Evolutionary conservation across 805 yeast genomes (phyloP), one percentile per base, ranked within the genome.

Genomic region (Candida qinlingensis): DNA sequence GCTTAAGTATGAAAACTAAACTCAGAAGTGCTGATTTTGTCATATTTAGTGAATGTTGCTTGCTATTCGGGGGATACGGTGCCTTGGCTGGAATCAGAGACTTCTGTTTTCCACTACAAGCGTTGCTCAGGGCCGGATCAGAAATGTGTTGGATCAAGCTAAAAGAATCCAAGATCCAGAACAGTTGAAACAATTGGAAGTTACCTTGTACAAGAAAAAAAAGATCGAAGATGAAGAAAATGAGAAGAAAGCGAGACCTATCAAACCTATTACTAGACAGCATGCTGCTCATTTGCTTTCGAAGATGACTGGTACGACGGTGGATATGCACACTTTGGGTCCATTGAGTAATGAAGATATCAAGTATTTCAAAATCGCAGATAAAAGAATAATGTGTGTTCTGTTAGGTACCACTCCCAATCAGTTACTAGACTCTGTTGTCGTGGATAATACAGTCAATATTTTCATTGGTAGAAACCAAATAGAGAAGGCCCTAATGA

Each of bases 381-480:
- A 81, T 54, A 66, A 68, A 45, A 63, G 79, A 44, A 62, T 85
- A 48, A 54, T 79, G 38, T 76, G 76, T 58, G 70, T 75, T 3
- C 66, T 84, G 6, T 59, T 85, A 28, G 92, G 91, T 2, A 74
- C 80, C 0, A 76, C 77, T 31, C 80, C 76, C 5, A 70, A 70
- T 30, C 85, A 80, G 58, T 52, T 86, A 34, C 64, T 73, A 44
- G 88, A 86, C 60, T 77, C 89, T 0, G 68, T 69, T 44, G 56
- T 76, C 29, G 80, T 85, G 11, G 77, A 78, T 19, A 61, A 71
- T 37, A 84, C 83, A 50, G 80, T 78, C 0, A 55, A 65, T 12
- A 75, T 76, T 46, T 75, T 84, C 49, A 63, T 87, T 34, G 67
- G 66, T 19, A 63, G 77, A 45, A 79, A 71, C 46, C 79, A 77